phyloP scores from a whole-genome alignment of 345 rosid species.

The Lepidium sativum region DNA sequence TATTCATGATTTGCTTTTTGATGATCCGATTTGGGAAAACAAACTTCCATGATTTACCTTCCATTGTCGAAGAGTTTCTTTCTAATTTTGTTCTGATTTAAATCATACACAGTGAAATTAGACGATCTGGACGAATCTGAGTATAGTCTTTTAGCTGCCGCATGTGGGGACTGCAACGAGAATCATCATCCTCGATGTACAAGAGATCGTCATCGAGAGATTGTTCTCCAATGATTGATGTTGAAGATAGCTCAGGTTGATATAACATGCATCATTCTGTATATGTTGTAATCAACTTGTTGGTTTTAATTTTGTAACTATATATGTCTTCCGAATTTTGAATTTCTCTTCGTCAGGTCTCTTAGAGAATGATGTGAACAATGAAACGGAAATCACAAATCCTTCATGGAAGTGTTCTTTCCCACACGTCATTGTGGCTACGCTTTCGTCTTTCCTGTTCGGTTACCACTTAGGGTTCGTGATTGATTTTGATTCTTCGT shows the following conservation, averaged over 20 bases:
- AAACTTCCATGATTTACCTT: background rate
- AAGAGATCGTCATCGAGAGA: slow-evolving; percentile 71
- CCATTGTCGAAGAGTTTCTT: too few relatives aligned
- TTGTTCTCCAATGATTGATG: slow-evolving; percentile 31
- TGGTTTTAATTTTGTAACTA: background rate
- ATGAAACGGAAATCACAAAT: slow-evolving; percentile 45
- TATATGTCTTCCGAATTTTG: background rate
- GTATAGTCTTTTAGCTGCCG: slow-evolving; percentile 19
- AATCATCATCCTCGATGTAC: slow-evolving; percentile 43
- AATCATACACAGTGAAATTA: background rate
- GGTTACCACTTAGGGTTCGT: slow-evolving; percentile 96
- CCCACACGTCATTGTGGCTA: slow-evolving; percentile 79
- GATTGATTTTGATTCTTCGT: background rate
- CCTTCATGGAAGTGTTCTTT: slow-evolving; percentile 81
- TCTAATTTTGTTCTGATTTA: slow-evolving; percentile 3
- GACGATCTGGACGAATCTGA: slow-evolving; percentile 4
- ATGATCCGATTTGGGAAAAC: background rate
- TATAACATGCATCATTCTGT: background rate
- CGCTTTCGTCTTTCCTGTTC: slow-evolving; percentile 69
- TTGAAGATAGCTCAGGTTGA: slow-evolving; percentile 59
- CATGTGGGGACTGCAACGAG: slow-evolving; percentile 61
- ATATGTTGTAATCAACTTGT: background rate
- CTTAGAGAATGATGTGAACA: slow-evolving; percentile 23
- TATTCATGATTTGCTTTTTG: background rate
- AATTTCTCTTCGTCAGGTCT: slow-evolving; percentile 47